phyloP scores from a whole-genome alignment of 2,329 filamentous ascomycete genomes.

The Fusarium tricinctum region DNA sequence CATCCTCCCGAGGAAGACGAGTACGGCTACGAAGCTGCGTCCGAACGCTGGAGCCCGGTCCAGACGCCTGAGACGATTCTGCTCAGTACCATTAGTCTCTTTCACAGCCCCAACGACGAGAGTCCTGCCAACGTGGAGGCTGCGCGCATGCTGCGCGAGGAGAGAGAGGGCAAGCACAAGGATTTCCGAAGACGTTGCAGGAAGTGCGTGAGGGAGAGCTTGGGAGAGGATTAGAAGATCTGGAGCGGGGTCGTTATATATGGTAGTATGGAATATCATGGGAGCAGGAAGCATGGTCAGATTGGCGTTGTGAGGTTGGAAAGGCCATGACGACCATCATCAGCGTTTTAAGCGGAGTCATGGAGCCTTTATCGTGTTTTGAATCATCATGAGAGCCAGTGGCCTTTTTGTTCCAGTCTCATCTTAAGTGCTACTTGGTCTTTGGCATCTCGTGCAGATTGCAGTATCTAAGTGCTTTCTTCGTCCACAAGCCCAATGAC shows the following conservation, averaged over 20 bases:
- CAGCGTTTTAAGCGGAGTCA: conserved; percentile 42
- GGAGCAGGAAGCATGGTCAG: conserved; percentile 7
- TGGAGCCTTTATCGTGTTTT: conserved; percentile 38
- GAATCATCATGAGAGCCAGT: conserved; percentile 23
- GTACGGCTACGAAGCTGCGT: conserved; percentile 91
- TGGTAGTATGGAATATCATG: background rate
- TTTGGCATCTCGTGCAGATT: background rate
- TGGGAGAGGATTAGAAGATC: conserved; percentile 77
- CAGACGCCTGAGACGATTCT: conserved; percentile 96
- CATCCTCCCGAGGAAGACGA: conserved; percentile 95
- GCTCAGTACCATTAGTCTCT: conserved; percentile 90
- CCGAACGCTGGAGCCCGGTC: conserved; percentile 94
- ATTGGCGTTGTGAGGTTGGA: conserved; percentile 30
- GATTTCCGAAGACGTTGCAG: conserved; percentile 86
- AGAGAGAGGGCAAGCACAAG: conserved; percentile 70
- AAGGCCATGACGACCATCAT: conserved; percentile 20
- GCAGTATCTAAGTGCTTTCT: conserved; percentile 27
- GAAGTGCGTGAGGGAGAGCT: conserved; percentile 83
- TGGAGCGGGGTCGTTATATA: background rate
- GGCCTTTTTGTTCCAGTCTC: conserved; percentile 8
- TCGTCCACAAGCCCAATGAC: conserved; percentile 68
- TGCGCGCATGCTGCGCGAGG: conserved; percentile 87
- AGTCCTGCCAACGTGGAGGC: conserved; percentile 96
- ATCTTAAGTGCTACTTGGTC: conserved; percentile 1
- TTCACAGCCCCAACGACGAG: conserved; percentile 94